Evolutionary conservation across 345 rosid species (phyloP).

Genomic region (Hypericum androsaemum): DNA sequence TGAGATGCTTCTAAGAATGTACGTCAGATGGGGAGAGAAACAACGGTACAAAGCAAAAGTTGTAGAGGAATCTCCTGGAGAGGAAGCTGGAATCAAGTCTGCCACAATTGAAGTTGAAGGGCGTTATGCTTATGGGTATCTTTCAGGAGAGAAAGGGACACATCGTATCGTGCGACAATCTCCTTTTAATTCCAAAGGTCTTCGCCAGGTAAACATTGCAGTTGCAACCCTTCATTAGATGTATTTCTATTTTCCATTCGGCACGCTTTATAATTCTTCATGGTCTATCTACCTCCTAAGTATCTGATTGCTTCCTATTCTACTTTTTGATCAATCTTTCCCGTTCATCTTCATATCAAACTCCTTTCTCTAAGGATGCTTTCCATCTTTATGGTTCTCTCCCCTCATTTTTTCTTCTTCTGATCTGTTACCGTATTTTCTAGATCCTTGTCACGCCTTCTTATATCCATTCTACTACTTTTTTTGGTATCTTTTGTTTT

Average conservation of each 20-base stretch:
- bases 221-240: not conserved
- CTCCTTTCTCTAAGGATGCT: too few species aligned
- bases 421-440: too few species aligned
- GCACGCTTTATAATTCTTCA: too few species aligned
- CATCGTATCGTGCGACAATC: conserved; percentile 94
- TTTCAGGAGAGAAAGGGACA: conserved; percentile 94
- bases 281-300: too few species aligned
- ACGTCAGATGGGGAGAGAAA: conserved; percentile 95
- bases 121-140: conserved; percentile 81
- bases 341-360: too few species aligned
- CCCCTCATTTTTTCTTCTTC: too few species aligned
- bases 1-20: conserved; percentile 96
- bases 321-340: too few species aligned
- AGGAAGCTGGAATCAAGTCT: conserved; percentile 96
- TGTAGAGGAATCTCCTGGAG: conserved; percentile 84
- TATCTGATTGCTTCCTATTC: too few species aligned
- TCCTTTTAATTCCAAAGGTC: conserved; percentile 94
- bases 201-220: conserved; percentile 62
- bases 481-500: too few species aligned
- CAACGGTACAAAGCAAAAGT: conserved; percentile 70
- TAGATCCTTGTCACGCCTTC: too few species aligned
- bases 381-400: too few species aligned
- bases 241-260: not conserved
- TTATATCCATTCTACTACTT: too few species aligned
- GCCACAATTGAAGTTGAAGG: conserved; percentile 83